Evolutionary conservation across 805 yeast species (phyloP).

Genomic region (Cyberlindnera mrakii): DNA sequence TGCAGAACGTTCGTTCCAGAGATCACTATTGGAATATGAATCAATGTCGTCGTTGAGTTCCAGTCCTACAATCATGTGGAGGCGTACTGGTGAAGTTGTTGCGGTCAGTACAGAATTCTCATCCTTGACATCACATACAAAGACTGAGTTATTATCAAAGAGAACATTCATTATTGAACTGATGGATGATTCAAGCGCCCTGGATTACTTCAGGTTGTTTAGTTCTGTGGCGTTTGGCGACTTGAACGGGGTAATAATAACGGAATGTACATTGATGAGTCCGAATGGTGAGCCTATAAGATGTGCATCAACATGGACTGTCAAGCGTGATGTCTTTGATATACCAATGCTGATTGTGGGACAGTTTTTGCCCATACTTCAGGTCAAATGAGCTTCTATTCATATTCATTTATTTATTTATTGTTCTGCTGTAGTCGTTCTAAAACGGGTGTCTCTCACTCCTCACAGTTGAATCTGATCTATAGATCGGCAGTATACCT

Average conservation of each 20-base stretch:
- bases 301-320: slow-evolving; percentile 82
- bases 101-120: slow-evolving; percentile 73
- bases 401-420: neutral
- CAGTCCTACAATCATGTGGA: slow-evolving; percentile 79
- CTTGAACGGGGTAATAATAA: slow-evolving; percentile 32
- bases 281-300: slow-evolving; percentile 38
- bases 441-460: neutral
- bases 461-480: too few species aligned
- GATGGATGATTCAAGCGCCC: slow-evolving; percentile 73
- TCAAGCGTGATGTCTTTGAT: slow-evolving; percentile 76
- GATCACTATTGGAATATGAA: slow-evolving; percentile 53
- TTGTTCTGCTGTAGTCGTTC: neutral
- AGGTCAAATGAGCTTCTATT: slow-evolving; percentile 14
- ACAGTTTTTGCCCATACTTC: slow-evolving; percentile 64
- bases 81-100: slow-evolving; percentile 81
- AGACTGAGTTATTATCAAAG: slow-evolving; percentile 50
- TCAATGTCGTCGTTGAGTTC: slow-evolving; percentile 47
- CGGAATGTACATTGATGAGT: slow-evolving; percentile 32
- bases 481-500: neutral
- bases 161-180: slow-evolving; percentile 70
- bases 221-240: slow-evolving; percentile 48
- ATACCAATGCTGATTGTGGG: slow-evolving; percentile 82
- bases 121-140: slow-evolving; percentile 58
- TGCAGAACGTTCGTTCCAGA: slow-evolving; percentile 52
- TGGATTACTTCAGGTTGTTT: slow-evolving; percentile 66